Percentiles rank a stretch among this genome's conserved stretches.
phyloP scores from a whole-genome alignment of 768 basidiomycete species.

The Xanthoconium purpureum region DNA sequence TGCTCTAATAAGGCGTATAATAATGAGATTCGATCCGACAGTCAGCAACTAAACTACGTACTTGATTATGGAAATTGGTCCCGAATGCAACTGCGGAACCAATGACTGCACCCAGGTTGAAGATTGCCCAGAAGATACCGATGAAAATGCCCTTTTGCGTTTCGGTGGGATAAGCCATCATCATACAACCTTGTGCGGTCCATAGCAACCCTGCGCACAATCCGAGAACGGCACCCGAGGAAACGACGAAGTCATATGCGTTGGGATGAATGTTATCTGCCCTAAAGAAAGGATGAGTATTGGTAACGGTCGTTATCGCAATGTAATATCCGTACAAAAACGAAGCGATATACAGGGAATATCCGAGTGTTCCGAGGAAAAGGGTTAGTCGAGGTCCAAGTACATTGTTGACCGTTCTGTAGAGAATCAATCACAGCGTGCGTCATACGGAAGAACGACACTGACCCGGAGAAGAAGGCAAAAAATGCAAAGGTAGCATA shows the following conservation, averaged over 20 bases:
- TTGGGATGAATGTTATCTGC: constrained; percentile 66
- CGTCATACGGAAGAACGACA: background rate
- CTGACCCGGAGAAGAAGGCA: constrained; percentile 72
- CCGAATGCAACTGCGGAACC: constrained; percentile 75
- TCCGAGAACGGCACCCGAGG: constrained; percentile 69
- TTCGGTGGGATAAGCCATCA: constrained; percentile 83
- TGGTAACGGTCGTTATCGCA: background rate
- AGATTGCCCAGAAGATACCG: constrained; percentile 80
- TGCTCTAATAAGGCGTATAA: constrained; percentile 18
- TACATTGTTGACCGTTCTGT: constrained; percentile 74
- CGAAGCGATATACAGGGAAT: constrained; percentile 71
- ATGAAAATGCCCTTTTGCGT: constrained; percentile 74
- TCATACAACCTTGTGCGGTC: constrained; percentile 83
- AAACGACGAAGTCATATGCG: constrained; percentile 63
- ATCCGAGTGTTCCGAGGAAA: constrained; percentile 69
- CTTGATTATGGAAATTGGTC: constrained; percentile 62
- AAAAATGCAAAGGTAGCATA: constrained; percentile 62
- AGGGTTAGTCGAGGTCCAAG: constrained; percentile 77
- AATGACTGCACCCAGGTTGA: constrained; percentile 79
- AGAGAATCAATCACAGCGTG: background rate
- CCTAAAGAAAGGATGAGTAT: constrained; percentile 34
- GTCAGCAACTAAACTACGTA: constrained; percentile 28
- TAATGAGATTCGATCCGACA: background rate
- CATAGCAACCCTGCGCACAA: constrained; percentile 70
- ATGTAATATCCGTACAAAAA: constrained; percentile 52